phyloP scores from a whole-genome alignment of 2,329 filamentous ascomycete genomes.

The Blastomyces percursus region DNA sequence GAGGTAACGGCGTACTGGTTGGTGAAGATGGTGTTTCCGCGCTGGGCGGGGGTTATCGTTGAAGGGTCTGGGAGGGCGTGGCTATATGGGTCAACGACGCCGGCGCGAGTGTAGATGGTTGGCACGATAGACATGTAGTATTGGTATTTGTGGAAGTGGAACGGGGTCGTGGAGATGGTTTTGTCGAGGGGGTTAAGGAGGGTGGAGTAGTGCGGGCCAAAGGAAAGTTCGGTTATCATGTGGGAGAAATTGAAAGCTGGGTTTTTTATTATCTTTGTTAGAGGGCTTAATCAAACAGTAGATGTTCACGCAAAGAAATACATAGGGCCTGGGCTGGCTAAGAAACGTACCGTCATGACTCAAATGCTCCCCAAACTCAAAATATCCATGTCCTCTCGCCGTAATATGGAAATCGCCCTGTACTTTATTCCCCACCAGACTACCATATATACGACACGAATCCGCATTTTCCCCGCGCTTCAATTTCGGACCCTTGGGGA shows the following conservation, averaged over 20 bases:
- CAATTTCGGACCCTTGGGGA: slow-evolving; percentile 62
- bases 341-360: slow-evolving; percentile 60
- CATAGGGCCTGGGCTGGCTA: not conserved
- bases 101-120: slow-evolving; percentile 64
- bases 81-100: slow-evolving; percentile 34
- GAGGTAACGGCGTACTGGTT: slow-evolving; percentile 98
- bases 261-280: not conserved
- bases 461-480: slow-evolving; percentile 47
- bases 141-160: slow-evolving; percentile 90
- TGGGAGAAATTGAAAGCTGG: slow-evolving; percentile 95
- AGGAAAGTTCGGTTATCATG: slow-evolving; percentile 89
- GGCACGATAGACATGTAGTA: slow-evolving; percentile 95
- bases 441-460: slow-evolving; percentile 82
- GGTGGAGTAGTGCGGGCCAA: slow-evolving; percentile 90
- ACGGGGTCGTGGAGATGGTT: slow-evolving; percentile 64
- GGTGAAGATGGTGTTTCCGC: slow-evolving; percentile 60
- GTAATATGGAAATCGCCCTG: slow-evolving; percentile 98
- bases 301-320: not conserved
- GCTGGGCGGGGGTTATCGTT: slow-evolving; percentile 25
- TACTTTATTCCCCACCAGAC: slow-evolving; percentile 85
- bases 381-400: slow-evolving; percentile 88
- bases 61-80: slow-evolving; percentile 26
- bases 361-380: slow-evolving; percentile 65
- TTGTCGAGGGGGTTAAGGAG: slow-evolving; percentile 89
- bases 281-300: slow-evolving; percentile 4